These are phyloP conservation scores for Spathaspora hagerdaliae DNA, from an alignment of 805 yeast species.

Conservation along the genomic window DNA sequence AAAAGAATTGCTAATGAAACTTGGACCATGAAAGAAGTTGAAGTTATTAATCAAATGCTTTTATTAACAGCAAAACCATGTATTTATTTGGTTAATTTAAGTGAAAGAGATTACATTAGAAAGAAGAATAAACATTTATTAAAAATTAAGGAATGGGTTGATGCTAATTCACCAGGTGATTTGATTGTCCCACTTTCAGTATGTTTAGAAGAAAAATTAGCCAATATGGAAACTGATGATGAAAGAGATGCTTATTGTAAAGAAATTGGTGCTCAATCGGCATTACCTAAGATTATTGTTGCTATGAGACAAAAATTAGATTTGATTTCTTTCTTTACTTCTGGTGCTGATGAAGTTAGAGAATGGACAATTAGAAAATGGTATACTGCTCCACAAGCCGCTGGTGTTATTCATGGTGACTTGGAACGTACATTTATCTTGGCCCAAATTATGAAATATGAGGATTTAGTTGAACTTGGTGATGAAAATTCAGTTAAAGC, in stretches of 20 bases:
- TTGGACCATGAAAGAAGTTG: conserved; percentile 92
- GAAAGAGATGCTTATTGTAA: conserved; percentile 76
- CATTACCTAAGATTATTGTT: conserved; percentile 80
- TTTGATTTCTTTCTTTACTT: conserved; percentile 90
- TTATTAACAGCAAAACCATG: conserved; percentile 94
- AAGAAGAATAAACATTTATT: conserved; percentile 83
- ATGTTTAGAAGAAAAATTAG: conserved; percentile 85
- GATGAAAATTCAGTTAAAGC: conserved; percentile 83
- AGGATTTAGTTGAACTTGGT: conserved; percentile 63
- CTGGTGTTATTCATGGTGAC: conserved; percentile 96
- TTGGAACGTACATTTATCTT: conserved; percentile 91
- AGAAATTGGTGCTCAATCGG: conserved; percentile 67
- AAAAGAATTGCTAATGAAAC: conserved; percentile 81
- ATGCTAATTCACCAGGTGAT: conserved; percentile 77
- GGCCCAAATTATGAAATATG: conserved; percentile 87
- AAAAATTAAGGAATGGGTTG: conserved; percentile 88
- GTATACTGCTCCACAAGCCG: conserved; percentile 96
- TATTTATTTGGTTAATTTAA: conserved; percentile 85
- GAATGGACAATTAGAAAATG: conserved; percentile 97
- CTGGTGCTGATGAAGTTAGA: conserved; percentile 94
- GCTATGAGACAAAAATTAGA: conserved; percentile 84
- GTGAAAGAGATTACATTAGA: conserved; percentile 83
- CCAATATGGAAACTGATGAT: conserved; percentile 80
- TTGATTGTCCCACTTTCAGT: conserved; percentile 91
- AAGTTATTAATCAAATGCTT: conserved; percentile 78